Base-by-base conservation (phyloP, 208 protist genomes). In the Novymonas esmeraldas region DNA sequence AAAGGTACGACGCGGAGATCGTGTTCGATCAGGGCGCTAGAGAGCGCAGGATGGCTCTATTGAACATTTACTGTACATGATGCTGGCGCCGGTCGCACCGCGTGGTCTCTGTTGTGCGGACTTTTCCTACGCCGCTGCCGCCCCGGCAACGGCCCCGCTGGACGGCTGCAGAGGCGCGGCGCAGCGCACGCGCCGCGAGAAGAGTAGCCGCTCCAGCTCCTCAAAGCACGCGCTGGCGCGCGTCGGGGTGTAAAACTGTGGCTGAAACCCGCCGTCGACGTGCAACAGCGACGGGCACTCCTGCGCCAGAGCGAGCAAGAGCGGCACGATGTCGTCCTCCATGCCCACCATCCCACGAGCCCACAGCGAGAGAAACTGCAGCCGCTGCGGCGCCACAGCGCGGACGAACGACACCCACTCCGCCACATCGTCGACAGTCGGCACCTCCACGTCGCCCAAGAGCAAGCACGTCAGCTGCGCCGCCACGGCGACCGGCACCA, bases 331-430 rank as follows among this genome's bases (percentile, higher is more conserved):
- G 7, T 60, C 51, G 26, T 3, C 28, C 50, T 66, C 68, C 54
- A 36, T 88, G 64, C 79, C 90, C 81, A 34, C 78, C 57, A 94
- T 66, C 6, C 82, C 72, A 10, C 89, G 79, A 14, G 78, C 62
- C 89, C 89, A 94, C 5, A 94, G 41, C 6, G 81, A 86, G 10
- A 94, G 67, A 33, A 52, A 83, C 26, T 66, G 65, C 22, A 94
- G 64, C 1, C 51, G 31, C 3, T 34, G 39, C 38, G 72, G 31
- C 31, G 78, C 50, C 13, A 28, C 56, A 18, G 29, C n/a, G 26
- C 39, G 22, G 20, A 89, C 13, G 45, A 71, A 41, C 28, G 54
- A 29, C 45, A 64, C 48, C 69, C 84, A 81, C 41, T 55, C 42
- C 6, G 56, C 36, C 10, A 94, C 26, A 36, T 80, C 54, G 1